Base-by-base conservation (phyloP, 768 basidiomycete species). In the Suillus subaureus region DNA sequence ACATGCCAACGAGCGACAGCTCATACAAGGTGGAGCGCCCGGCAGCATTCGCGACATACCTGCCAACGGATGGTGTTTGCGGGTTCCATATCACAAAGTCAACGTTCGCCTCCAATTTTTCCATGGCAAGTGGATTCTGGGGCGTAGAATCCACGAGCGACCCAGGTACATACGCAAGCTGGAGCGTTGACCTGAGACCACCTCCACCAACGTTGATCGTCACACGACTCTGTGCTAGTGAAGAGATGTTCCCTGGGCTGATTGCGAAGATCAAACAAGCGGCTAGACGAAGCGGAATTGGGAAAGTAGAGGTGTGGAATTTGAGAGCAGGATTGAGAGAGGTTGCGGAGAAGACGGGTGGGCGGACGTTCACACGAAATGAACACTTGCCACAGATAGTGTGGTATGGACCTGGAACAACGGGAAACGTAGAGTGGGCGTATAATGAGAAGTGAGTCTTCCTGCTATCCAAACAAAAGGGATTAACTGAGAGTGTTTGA, bases 291-390 rank as follows among this genome's bases (percentile, higher is more conserved):
- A 67, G 76, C 64, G 75, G 75, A 6, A 69, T 83, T 61, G 70
- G 73, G n/a, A 77, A 63, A 42, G 70, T 87, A 33, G 86, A 87
- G 65, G 70, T 82, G 6, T 87, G 85, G 81, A 83, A 83, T 68
- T 62, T 86, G 42, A 77, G 81, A 1, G 47, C 64, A 15, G 67
- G 80, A 26, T 66, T 86, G 37, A 49, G 71, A 61, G 61, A 66
- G 4, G 63, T 69, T 9, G 79, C 76, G 2, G 61, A 62, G 23
- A 69, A 68, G n/a, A 64, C 77, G 6, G 78, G 80, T 6, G 81
- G 79, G 0, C 68, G 61, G 42, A 79, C 74, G 0, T 62, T 70
- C 56, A 69, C 74, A 49, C 75, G 84, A 47, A 69, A 74, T 7
- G 80, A 79, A 37, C 79, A 83, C 68, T 68, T 87, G 15, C 75